Base-by-base conservation (phyloP, 2,329 filamentous ascomycete species). In the Eurotiales sp. region DNA sequence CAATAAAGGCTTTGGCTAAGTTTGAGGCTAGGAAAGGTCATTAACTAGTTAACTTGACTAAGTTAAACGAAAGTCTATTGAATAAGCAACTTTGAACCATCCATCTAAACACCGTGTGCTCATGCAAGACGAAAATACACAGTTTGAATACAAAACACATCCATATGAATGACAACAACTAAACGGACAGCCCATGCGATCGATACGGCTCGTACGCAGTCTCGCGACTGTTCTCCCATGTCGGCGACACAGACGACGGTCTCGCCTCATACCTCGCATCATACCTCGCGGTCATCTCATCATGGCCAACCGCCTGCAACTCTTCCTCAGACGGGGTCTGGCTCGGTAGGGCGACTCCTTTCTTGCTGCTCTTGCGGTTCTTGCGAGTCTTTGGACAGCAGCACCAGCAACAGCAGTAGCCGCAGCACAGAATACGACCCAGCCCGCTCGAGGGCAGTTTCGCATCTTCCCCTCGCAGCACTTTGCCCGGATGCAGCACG, bases 341-440 rank as follows among this genome's bases (percentile, higher is more conserved):
- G 19, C 21, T 42, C 14, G 40, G 4, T 10, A 42, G 25, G n/a
- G n/a, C 19, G 11, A 12, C 6, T 25, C 22, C 40, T 22, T 27
- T 4, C 25, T 11, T 21, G 40, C 25, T 42, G 25, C 5, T 15
- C 22, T 43, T 50, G 29, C 43, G 27, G 27, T 50, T 50, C 2
- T 39, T 27, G 4, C 37, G 34, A n/a, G 29, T 17, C 19, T 17
- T 23, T 14, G 21, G 12, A 42, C 22, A 42, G 21, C 47, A 21
- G 17, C 27, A 32, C 22, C 47, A 50, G 17, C 47, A 17, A 27
- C 48, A 45, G 21, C 48, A 51, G 25, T 45, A 51, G 30, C 40
- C 40, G n/a, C 48, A 51, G 3, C 48, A 51, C 7, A 44, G 11
- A 45, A 51, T 45, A 15, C 42, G 22, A 8, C 41, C 22, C 4